phyloP scores from a whole-genome alignment of 2,329 filamentous ascomycete genomes.

The Nothophoma quercina region DNA sequence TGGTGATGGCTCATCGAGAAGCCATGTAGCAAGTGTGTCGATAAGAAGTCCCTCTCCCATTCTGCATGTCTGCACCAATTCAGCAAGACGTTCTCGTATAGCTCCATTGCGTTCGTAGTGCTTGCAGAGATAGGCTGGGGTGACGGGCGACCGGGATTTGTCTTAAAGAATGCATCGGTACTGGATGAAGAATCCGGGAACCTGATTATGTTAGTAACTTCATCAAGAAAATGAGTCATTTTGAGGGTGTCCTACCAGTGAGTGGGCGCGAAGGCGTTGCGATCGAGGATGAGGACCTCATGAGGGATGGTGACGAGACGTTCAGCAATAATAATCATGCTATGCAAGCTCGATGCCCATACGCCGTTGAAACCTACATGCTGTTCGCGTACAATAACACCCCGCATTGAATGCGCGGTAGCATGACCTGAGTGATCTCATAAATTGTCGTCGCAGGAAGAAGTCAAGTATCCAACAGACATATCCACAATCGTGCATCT shows the following conservation, averaged over 20 bases:
- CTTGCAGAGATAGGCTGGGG: conserved; percentile 5
- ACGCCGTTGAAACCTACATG: conserved; percentile 24
- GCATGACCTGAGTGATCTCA: no score
- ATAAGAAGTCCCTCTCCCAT: conserved; percentile 28
- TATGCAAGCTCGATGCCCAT: conserved; percentile 24
- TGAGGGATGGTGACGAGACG: conserved; percentile 20
- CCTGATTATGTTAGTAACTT: no score
- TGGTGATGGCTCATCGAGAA: conserved; percentile 12
- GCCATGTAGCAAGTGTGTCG: conserved; percentile 29
- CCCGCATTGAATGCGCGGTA: neutral
- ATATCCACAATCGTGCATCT: neutral
- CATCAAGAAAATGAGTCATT: no score
- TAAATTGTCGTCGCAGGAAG: no score
- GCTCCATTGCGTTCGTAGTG: conserved; percentile 16
- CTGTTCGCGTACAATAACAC: conserved; percentile 26
- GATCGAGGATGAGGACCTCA: conserved; percentile 27
- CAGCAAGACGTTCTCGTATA: conserved; percentile 19
- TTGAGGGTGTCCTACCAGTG: no score
- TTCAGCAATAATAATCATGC: conserved; percentile 20
- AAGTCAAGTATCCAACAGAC: no score
- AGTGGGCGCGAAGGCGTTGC: conserved; percentile 26
- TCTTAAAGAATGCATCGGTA: conserved; percentile 17
- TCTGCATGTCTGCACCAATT: conserved; percentile 16
- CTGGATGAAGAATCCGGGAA: conserved; percentile 1
- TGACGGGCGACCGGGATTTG: conserved; percentile 7